Percentiles rank a stretch among this genome's conserved stretches.
Conservation (phyloP, 192 early-diverging fungal species). For the Funneliformis mosseae region DNA sequence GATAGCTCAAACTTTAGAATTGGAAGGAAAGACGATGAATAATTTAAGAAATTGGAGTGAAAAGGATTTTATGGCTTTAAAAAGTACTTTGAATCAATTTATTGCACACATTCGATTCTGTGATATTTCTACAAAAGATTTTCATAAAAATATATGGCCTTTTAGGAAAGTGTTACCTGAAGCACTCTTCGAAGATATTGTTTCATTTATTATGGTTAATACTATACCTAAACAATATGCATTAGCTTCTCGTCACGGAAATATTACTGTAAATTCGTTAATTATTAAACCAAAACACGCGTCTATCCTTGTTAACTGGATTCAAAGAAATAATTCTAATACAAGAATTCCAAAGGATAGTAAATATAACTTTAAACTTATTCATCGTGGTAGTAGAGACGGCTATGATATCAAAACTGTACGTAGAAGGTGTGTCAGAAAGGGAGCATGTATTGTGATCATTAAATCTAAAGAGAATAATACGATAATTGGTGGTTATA, state of each 20-base stretch:
- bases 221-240: no score
- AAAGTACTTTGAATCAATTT: not conserved
- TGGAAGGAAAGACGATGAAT: not conserved
- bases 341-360: not conserved
- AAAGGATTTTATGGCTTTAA: not conserved
- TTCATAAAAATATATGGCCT: not conserved
- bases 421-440: not conserved
- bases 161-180: not conserved
- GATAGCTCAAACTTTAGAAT: not conserved
- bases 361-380: conserved; percentile 1
- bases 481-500: not conserved
- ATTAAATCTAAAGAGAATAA: not conserved
- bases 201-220: not conserved
- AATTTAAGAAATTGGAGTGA: not conserved
- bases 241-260: no score
- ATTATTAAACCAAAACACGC: not conserved
- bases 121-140: conserved; percentile 5
- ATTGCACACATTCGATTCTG: conserved; percentile 4
- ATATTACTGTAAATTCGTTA: no score
- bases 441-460: not conserved
- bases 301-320: not conserved
- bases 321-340: not conserved
- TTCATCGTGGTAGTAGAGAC: not conserved
- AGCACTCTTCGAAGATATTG: not conserved
- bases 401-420: not conserved